phyloP scores from a whole-genome alignment of 2,329 filamentous ascomycete species.

The Chaetomium olivaceum region DNA sequence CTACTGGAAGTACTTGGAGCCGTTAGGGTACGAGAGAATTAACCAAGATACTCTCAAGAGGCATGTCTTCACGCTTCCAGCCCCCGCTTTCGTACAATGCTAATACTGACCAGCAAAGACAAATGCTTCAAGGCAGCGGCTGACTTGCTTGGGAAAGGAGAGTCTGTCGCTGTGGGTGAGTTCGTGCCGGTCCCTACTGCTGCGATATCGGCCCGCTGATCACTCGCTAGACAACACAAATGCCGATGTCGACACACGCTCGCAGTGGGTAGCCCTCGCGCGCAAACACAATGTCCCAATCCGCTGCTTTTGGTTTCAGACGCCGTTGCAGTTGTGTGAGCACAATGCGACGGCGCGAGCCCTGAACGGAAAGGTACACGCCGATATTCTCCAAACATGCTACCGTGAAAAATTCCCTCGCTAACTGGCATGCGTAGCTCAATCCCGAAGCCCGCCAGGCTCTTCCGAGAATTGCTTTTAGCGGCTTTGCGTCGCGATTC shows the following conservation, averaged over 20 bases:
- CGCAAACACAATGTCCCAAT: slow-evolving; percentile 70
- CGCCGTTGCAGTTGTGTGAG: slow-evolving; percentile 66
- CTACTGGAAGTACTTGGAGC: slow-evolving; percentile 75
- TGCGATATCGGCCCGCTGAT: not conserved
- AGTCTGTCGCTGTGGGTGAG: slow-evolving; percentile 76
- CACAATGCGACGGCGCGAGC: slow-evolving; percentile 88
- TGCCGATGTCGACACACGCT: slow-evolving; percentile 72
- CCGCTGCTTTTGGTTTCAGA: slow-evolving; percentile 83
- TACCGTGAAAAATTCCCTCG: not conserved
- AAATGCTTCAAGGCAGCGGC: slow-evolving; percentile 72
- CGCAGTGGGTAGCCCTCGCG: slow-evolving; percentile 77
- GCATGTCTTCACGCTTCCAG: slow-evolving; percentile 42
- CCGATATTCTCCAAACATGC: not conserved
- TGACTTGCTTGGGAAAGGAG: slow-evolving; percentile 62
- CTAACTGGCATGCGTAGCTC: slow-evolving; percentile 48
- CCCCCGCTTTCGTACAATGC: slow-evolving; percentile 19
- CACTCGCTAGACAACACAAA: slow-evolving; percentile 83
- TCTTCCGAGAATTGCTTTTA: slow-evolving; percentile 80
- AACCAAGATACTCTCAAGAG: slow-evolving; percentile 90
- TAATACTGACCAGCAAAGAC: slow-evolving; percentile 45
- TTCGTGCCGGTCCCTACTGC: slow-evolving; percentile 23
- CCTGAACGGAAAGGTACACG: slow-evolving; percentile 52
- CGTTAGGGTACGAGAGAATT: slow-evolving; percentile 76
- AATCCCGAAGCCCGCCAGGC: slow-evolving; percentile 79
- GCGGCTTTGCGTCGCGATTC: slow-evolving; percentile 70